These are phyloP conservation scores for Pseudozyma sp. DNA, from an alignment of 1,284 basidiomycete genomes.

Conservation along the genomic window DNA sequence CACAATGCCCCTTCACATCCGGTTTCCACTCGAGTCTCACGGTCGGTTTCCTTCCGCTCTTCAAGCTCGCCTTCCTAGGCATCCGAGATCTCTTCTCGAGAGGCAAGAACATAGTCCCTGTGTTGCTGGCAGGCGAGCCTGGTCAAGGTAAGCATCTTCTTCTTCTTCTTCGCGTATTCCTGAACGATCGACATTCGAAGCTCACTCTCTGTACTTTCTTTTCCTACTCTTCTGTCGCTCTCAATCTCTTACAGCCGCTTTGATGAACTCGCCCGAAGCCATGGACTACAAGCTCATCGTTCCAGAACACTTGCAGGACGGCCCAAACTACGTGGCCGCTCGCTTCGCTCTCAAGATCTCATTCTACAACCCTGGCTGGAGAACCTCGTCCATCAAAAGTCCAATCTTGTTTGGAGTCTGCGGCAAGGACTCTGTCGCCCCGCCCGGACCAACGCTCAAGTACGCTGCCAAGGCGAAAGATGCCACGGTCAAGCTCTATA, in stretches of 20 bases:
- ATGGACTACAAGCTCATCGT: conserved; percentile 11
- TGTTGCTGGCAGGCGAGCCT: conserved; percentile 42
- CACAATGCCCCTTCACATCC: conserved; percentile 62
- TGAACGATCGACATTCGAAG: too few species aligned
- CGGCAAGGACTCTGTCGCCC: conserved; percentile 59
- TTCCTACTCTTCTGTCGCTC: too few species aligned
- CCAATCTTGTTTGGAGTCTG: conserved; percentile 64
- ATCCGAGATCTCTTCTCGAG: conserved; percentile 46
- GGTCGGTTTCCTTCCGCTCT: conserved; percentile 22
- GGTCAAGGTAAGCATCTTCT: conserved; percentile 33
- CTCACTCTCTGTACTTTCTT: too few species aligned
- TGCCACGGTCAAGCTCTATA: conserved; percentile 42
- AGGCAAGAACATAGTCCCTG: conserved; percentile 26
- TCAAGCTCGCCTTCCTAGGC: conserved; percentile 20
- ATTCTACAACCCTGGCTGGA: conserved; percentile 52
- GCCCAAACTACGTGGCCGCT: conserved; percentile 42
- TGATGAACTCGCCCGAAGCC: conserved; percentile 55
- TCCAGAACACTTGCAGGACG: conserved; percentile 12
- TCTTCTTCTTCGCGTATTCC: too few species aligned
- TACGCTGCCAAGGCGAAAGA: conserved; percentile 54
- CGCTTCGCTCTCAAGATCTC: conserved; percentile 51
- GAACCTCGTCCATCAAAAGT: conserved; percentile 36
- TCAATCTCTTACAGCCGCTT: conserved; percentile 4
- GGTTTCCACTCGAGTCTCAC: conserved; percentile 41
- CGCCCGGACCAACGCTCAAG: conserved; percentile 37